Evolutionary conservation across 2,329 filamentous ascomycete genomes (phyloP).

Genomic region (Exophiala calicioides): DNA sequence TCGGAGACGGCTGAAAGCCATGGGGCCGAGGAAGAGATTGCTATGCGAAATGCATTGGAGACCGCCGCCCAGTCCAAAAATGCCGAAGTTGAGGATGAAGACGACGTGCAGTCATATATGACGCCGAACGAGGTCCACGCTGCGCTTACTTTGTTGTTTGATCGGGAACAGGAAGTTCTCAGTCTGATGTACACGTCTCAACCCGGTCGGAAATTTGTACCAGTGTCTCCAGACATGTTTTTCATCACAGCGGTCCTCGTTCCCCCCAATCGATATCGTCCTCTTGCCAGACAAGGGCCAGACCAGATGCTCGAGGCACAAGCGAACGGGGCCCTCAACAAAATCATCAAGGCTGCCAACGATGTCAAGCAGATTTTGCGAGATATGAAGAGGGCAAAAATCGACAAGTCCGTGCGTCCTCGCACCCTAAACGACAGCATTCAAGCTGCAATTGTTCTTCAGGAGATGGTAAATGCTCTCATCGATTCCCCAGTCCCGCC

Average conservation of each 20-base stretch:
- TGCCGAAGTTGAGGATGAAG: conserved; percentile 38
- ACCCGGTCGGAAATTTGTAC: conserved; percentile 58
- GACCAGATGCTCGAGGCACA: conserved; percentile 82
- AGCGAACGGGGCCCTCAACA: conserved; percentile 85
- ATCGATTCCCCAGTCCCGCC: conserved; percentile 87
- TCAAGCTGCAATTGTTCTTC: conserved; percentile 77
- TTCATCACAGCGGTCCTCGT: conserved; percentile 86
- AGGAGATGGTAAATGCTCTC: conserved; percentile 88
- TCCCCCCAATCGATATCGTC: conserved; percentile 87
- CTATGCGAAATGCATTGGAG: conserved; percentile 50
- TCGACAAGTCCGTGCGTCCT: conserved; percentile 51
- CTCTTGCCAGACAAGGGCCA: conserved; percentile 78
- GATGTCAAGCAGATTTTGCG: conserved; percentile 72
- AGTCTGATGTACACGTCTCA: conserved; percentile 81
- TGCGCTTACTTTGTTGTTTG: conserved; percentile 75
- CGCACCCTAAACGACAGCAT: conserved; percentile 72
- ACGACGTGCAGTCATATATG: conserved; percentile 69
- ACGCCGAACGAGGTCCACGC: conserved; percentile 81
- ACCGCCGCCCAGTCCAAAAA: conserved; percentile 33
- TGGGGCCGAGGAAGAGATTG: conserved; percentile 60
- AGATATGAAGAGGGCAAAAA: conserved; percentile 54
- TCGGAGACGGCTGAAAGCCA: conserved; percentile 56
- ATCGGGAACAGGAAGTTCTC: conserved; percentile 82
- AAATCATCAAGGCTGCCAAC: conserved; percentile 74
- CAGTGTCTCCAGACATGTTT: conserved; percentile 83